phyloP scores from a whole-genome alignment of 768 basidiomycete species.

The Kwoniella pini region DNA sequence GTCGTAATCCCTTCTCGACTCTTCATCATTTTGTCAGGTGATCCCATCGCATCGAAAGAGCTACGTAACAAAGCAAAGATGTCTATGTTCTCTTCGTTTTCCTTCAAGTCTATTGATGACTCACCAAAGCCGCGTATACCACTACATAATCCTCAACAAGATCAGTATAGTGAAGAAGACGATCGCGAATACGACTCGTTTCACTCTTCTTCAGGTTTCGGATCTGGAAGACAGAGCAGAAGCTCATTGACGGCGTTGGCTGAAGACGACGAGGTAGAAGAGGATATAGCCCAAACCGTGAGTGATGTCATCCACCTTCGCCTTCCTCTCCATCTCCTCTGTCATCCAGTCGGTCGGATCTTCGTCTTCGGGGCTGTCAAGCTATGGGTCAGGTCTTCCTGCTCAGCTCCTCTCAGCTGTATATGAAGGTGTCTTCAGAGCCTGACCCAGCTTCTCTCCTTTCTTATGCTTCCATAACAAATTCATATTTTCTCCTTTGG shows the following conservation, averaged over 20 bases:
- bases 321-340: not conserved
- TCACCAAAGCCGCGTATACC: slow-evolving; percentile 7
- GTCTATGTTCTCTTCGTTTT: slow-evolving; percentile 33
- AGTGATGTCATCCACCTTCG: slow-evolving; percentile 1
- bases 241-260: slow-evolving; percentile 10
- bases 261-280: slow-evolving; percentile 20
- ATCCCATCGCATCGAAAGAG: not conserved
- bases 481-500: not conserved
- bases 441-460: not conserved
- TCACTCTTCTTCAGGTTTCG: slow-evolving; percentile 5
- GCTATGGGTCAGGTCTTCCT: not conserved
- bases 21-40: slow-evolving; percentile 1
- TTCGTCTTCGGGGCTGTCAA: too few relatives aligned
- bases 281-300: not conserved
- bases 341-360: too few relatives aligned
- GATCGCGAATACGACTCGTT: slow-evolving; percentile 6
- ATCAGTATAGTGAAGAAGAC: slow-evolving; percentile 9
- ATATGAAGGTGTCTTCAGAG: not conserved
- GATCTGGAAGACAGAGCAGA: slow-evolving; percentile 16
- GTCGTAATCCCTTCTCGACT: slow-evolving; percentile 1
- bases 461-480: not conserved
- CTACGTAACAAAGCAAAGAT: not conserved
- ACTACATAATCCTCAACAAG: not conserved
- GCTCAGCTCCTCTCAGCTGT: not conserved
- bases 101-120: slow-evolving; percentile 28